Evolutionary conservation across 331 rosid genomes (phyloP).

Genomic region (Pyracantha coccinea): DNA sequence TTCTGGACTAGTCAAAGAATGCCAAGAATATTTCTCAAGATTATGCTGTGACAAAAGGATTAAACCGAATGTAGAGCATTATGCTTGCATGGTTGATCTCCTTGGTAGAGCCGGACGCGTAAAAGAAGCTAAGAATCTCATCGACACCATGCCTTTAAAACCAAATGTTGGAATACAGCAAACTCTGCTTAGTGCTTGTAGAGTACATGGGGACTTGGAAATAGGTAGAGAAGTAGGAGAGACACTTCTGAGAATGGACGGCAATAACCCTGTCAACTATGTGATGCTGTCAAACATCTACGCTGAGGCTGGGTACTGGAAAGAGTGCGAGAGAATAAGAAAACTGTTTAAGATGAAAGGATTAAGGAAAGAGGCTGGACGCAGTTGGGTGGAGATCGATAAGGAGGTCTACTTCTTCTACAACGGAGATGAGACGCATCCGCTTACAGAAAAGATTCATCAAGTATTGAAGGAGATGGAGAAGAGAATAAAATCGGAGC

Average conservation of each 20-base stretch:
- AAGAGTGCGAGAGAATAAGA: constrained; percentile 51
- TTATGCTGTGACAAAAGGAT: constrained; percentile 16
- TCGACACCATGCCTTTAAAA: constrained; percentile 43
- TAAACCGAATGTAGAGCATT: constrained; percentile 59
- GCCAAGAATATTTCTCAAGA: constrained; percentile 43
- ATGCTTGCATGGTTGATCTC: constrained; percentile 84
- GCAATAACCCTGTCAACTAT: constrained; percentile 45
- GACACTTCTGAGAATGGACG: constrained; percentile 34
- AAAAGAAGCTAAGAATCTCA: constrained; percentile 44
- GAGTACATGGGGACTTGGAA: constrained; percentile 48
- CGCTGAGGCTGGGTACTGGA: constrained; percentile 54
- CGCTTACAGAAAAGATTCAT: constrained; percentile 41
- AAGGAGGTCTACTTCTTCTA: constrained; percentile 49
- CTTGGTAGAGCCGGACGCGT: constrained; percentile 48
- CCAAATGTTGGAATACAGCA: constrained; percentile 58
- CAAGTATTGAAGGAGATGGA: constrained; percentile 42
- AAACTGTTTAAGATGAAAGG: constrained; percentile 33
- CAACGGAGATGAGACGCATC: constrained; percentile 45
- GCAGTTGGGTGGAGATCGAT: constrained; percentile 61
- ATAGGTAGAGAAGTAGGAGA: constrained; percentile 49
- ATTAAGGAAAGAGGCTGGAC: constrained; percentile 53
- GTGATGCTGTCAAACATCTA: constrained; percentile 57
- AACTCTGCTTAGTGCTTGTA: constrained; percentile 53
- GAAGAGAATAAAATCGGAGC: constrained; percentile 40
- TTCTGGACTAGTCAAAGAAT: constrained; percentile 46